Base-by-base conservation (phyloP, 73 alveolate species). In the Tetrahymena borealis region DNA sequence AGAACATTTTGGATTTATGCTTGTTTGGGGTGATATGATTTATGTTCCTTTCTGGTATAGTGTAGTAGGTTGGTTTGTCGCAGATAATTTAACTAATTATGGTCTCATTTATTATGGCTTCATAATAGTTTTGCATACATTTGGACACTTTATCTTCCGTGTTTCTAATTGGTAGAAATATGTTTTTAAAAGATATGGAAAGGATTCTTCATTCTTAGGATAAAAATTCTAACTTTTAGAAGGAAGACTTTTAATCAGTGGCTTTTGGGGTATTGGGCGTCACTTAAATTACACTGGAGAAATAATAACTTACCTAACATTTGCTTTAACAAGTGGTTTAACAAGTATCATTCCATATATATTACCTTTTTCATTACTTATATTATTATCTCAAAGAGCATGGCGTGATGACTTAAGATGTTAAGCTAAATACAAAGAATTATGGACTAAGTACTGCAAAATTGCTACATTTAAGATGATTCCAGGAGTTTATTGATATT, bases 201-300 rank as follows among this genome's bases (percentile, higher is more conserved):
- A 92, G 28, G 78, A 78, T 32, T 91, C 95, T 13, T 78, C 90
- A 33, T 78, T 92, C 31, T 92, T 91, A 91, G 91, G 91, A 7
- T 39, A 92, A 33, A 78, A 92, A 24, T 78, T 90, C 24, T 33
- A 60, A 20, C 42, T 91, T 16, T 11, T 92, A 13, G 42, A 92
- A 11, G 77, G 78, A 11, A 92, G 78, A 24, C 43, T 92, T 38
- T 92, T 92, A 31, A 92, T 92, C 10, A 92, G 95, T 39, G 95
- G 95, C 32, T 92, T 91, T 90, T 92, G 95, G 95, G 95, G 95
- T 32, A 78, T 92, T 40, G 95, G 95, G 3, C 90, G 95, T 31
- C 95, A 92, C 40, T 40, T 92, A n/a, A 92, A 92, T 92, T 92
- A 92, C 78, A 60, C 95, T n/a, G 95, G 95, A 24, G 95, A 92